A percentile compares a stretch with the other conserved stretches of the same genome.
Evolutionary conservation across 208 protist genomes (phyloP).

Genomic region (Endotrypanum monterogeii): DNA sequence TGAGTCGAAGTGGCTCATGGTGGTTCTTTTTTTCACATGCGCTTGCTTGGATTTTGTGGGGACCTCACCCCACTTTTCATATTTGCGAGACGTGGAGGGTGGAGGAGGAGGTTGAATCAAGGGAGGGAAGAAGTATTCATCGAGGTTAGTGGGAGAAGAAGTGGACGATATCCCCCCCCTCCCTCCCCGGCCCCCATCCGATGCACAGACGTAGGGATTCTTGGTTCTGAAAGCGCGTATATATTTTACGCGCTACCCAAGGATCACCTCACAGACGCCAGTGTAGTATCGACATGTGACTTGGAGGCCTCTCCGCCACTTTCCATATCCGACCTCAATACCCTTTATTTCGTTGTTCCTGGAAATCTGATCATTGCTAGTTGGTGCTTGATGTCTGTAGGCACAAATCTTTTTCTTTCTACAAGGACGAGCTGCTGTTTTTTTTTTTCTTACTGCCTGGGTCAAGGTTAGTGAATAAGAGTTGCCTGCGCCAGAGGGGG

Average conservation of each 20-base stretch:
- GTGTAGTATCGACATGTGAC: no score
- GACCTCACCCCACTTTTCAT: no score
- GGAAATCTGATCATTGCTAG: neutral
- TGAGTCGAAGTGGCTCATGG: no score
- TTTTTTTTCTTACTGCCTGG: neutral
- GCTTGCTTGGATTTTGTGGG: neutral
- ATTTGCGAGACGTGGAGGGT: neutral
- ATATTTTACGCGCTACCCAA: no score
- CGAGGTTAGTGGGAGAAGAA: no score
- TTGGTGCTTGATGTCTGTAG: neutral
- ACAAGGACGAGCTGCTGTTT: no score
- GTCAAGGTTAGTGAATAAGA: neutral
- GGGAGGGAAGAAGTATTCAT: neutral
- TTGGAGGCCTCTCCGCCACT: neutral
- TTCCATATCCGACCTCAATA: no score
- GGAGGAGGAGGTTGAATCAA: neutral
- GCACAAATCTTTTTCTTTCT: no score
- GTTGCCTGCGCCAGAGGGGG: neutral
- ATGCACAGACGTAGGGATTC: neutral
- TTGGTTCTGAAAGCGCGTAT: no score
- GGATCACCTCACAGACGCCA: no score
- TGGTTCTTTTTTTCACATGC: neutral
- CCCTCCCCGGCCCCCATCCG: no score
- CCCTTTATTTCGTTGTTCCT: neutral
- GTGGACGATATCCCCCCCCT: neutral